A percentile compares a stretch with the other conserved stretches of the same genome.
Evolutionary conservation across 1,284 basidiomycete genomes (phyloP).

Genomic region (Flammula alnicola): DNA sequence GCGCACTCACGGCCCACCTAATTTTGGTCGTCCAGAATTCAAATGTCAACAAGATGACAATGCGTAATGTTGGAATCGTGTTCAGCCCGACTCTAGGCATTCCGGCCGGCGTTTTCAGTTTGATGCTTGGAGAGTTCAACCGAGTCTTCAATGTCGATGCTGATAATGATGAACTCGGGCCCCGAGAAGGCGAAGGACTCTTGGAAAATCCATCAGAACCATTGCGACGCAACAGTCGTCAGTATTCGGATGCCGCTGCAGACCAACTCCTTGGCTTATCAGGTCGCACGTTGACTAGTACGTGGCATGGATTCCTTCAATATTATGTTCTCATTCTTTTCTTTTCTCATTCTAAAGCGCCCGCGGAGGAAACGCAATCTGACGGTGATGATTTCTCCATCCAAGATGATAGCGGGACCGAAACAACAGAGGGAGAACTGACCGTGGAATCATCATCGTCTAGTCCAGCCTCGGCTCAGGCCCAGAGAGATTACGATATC

Average conservation of each 20-base stretch:
- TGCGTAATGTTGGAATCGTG: slow-evolving; percentile 98
- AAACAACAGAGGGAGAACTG: slow-evolving; percentile 65
- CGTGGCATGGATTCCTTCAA: slow-evolving; percentile 32
- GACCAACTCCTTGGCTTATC: slow-evolving; percentile 76
- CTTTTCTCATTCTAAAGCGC: slow-evolving; percentile 36
- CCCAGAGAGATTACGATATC: slow-evolving; percentile 28
- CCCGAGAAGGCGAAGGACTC: slow-evolving; percentile 39
- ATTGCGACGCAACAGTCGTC: slow-evolving; percentile 74
- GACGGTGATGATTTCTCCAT: slow-evolving; percentile 69
- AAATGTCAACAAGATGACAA: slow-evolving; percentile 95
- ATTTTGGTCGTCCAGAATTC: slow-evolving; percentile 95
- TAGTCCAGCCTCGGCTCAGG: slow-evolving; percentile 38
- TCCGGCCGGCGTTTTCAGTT: slow-evolving; percentile 91
- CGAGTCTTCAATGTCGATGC: slow-evolving; percentile 83
- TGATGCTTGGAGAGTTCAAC: slow-evolving; percentile 92
- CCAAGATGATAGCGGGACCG: slow-evolving; percentile 73
- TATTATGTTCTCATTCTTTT: slow-evolving; percentile 23
- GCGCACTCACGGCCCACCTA: slow-evolving; percentile 93
- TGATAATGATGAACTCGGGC: slow-evolving; percentile 42
- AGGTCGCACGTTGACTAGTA: slow-evolving; percentile 68
- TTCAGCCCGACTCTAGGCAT: slow-evolving; percentile 96
- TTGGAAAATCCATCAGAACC: slow-evolving; percentile 38
- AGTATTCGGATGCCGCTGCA: slow-evolving; percentile 78
- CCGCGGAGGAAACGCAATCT: slow-evolving; percentile 65
- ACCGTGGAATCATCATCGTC: slow-evolving; percentile 56